Percentiles rank a stretch among this genome's conserved stretches.
These are phyloP conservation scores for Scenedesmus sp. DNA, from an alignment of 163 green algal species.

Conservation along the genomic window DNA sequence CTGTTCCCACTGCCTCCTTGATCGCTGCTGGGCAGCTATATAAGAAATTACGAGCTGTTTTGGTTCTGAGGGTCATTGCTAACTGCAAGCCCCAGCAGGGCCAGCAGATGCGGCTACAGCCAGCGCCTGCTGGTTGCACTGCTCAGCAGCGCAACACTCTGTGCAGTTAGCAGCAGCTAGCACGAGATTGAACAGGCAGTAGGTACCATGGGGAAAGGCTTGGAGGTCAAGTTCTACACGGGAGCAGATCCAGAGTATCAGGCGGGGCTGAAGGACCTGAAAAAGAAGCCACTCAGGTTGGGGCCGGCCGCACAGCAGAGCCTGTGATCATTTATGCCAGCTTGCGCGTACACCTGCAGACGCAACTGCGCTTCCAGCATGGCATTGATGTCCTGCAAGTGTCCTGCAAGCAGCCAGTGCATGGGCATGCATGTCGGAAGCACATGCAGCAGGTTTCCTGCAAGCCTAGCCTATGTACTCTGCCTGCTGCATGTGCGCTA, in stretches of 20 bases:
- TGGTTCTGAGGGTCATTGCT: neutral
- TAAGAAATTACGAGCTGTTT: too few species aligned
- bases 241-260: neutral
- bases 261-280: neutral
- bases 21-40: neutral
- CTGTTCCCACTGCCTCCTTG: neutral
- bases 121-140: conserved; percentile 1
- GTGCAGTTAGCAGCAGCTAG: neutral
- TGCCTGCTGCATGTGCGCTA: neutral
- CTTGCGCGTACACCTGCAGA: neutral
- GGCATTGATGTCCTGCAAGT: too few species aligned
- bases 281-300: neutral
- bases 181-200: neutral
- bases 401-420: too few species aligned
- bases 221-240: conserved; percentile 34
- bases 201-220: neutral
- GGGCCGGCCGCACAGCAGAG: neutral
- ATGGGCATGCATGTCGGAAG: too few species aligned
- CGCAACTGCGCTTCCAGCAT: neutral
- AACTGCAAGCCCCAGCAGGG: neutral
- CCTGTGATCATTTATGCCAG: neutral
- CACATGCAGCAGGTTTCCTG: too few species aligned
- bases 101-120: neutral
- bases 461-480: too few species aligned
- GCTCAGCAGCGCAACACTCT: neutral